phyloP scores from a whole-genome alignment of 768 basidiomycete genomes.

The Mycena chlorophos region DNA sequence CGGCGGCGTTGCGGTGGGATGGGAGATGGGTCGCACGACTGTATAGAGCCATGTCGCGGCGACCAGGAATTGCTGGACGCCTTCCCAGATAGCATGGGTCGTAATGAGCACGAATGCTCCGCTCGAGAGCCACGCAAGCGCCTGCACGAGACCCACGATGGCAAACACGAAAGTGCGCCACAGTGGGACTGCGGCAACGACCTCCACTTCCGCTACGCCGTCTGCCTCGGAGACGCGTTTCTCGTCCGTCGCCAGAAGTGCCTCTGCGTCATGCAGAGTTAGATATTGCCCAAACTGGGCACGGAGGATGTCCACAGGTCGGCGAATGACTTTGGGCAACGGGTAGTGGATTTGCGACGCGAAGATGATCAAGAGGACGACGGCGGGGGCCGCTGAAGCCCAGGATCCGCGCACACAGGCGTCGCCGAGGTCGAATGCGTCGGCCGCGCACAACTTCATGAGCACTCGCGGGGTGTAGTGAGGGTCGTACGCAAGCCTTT shows the following conservation, averaged over 20 bases:
- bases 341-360: not conserved
- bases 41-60: constrained; percentile 70
- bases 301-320: constrained; percentile 16
- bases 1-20: constrained; percentile 57
- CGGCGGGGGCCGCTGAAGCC: not conserved
- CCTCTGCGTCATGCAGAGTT: constrained; percentile 36
- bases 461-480: not conserved
- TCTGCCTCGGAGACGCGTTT: constrained; percentile 18
- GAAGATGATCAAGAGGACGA: not conserved
- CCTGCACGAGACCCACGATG: constrained; percentile 54
- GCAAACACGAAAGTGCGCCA: constrained; percentile 65
- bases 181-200: constrained; percentile 37
- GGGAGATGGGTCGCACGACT: constrained; percentile 52
- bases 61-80: constrained; percentile 44
- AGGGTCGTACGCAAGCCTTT: too few relatives aligned
- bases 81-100: constrained; percentile 33
- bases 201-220: not conserved
- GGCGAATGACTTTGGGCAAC: not conserved
- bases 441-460: not conserved
- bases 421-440: not conserved
- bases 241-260: constrained; percentile 19
- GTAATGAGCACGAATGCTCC: constrained; percentile 53
- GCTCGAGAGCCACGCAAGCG: constrained; percentile 55
- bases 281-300: constrained; percentile 43
- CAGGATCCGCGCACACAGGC: not conserved